phyloP scores from a whole-genome alignment of 2,329 filamentous ascomycete species.

The Neodidymelliopsis sp. region DNA sequence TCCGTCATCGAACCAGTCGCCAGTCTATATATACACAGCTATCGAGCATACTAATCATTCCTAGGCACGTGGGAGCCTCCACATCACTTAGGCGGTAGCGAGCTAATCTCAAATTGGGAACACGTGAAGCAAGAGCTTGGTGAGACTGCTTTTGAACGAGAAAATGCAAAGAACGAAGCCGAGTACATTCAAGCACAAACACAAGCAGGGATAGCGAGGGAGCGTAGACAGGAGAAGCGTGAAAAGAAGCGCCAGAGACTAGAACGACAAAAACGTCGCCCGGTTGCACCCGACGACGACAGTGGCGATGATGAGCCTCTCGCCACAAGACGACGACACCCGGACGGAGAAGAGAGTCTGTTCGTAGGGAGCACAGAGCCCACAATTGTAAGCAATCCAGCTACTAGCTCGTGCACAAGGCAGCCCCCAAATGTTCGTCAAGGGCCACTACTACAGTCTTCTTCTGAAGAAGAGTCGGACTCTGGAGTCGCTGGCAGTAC shows the following conservation, averaged over 20 bases:
- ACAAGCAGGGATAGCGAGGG: constrained; percentile 10
- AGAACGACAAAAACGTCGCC: neutral
- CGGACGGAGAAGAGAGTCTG: constrained; percentile 4
- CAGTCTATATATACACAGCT: neutral
- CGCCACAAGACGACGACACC: neutral
- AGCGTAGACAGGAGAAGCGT: constrained; percentile 22
- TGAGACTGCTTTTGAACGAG: constrained; percentile 2
- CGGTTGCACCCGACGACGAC: constrained; percentile 1
- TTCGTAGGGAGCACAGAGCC: constrained; percentile 16
- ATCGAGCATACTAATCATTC: constrained; percentile 5
- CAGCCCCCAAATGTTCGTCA: constrained; percentile 14
- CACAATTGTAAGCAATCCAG: neutral
- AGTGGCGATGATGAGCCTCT: constrained; percentile 24
- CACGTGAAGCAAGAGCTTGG: constrained; percentile 19
- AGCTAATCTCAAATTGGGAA: constrained; percentile 13
- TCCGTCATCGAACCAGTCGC: no score
- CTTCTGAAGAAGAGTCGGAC: constrained; percentile 18
- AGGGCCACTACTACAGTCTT: constrained; percentile 28
- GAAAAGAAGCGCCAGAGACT: constrained; percentile 26
- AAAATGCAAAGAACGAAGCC: constrained; percentile 17
- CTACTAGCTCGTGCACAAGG: neutral
- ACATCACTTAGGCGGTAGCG: constrained; percentile 18
- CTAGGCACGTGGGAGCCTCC: constrained; percentile 41
- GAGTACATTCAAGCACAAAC: constrained; percentile 17
- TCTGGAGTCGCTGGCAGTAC: constrained; percentile 15